Evolutionary conservation across 306 rosid genomes (phyloP).

Genomic region (Cucurbita maxima): DNA sequence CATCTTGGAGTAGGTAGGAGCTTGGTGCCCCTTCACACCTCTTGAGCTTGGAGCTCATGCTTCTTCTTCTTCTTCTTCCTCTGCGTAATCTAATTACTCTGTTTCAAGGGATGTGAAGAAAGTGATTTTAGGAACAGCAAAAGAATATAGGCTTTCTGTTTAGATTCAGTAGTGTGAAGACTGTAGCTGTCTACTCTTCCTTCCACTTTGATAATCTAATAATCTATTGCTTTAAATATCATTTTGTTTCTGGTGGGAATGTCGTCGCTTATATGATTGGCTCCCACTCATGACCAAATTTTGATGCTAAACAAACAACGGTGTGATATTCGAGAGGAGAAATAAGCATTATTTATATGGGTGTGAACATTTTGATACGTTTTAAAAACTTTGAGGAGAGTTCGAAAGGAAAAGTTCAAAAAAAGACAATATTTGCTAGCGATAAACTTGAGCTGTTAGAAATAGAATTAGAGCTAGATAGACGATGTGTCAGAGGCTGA

Average conservation of each 20-base stretch:
- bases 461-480: too few species aligned
- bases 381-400: too few species aligned
- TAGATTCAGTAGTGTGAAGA: background rate
- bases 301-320: too few species aligned
- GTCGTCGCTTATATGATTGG: background rate
- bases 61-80: background rate
- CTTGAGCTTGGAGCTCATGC: background rate
- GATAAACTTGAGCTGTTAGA: too few species aligned
- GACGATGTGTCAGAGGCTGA: too few species aligned
- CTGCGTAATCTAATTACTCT: background rate
- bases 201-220: background rate
- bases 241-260: background rate
- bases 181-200: background rate
- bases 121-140: background rate
- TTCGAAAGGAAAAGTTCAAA: too few species aligned
- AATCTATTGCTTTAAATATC: background rate
- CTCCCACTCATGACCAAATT: background rate
- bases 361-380: too few species aligned
- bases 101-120: background rate
- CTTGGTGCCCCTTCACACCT: background rate
- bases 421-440: too few species aligned
- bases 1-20: conserved; percentile 36
- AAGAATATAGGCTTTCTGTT: background rate
- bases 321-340: too few species aligned
- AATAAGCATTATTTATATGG: too few species aligned